Base-by-base conservation (phyloP, 2,329 filamentous ascomycete species). In the Zarea fungicola region DNA sequence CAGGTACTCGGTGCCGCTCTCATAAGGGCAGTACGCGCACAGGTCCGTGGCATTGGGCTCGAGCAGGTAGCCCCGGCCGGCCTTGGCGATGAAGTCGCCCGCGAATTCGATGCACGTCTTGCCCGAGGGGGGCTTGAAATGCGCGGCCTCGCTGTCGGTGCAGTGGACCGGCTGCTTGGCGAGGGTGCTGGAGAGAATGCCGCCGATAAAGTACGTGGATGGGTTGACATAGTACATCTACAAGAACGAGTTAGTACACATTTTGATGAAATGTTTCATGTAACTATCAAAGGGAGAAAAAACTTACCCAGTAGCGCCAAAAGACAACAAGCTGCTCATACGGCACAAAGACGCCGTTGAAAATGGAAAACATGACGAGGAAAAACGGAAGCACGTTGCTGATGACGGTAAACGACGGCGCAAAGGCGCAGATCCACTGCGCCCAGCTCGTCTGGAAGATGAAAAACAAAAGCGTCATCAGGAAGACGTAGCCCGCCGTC, bases 341-440 rank as follows among this genome's bases (percentile, higher is more conserved):
- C 0, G 86, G 81, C 3, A 84, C 76, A 9, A 91, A 78, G 18
- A 91, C 81, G 55, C 87, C 87, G 69, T 89, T 90, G 74, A 91
- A 90, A 21, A 88, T 66, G 34, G 76, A 77, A 59, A 87, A 84
- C 72, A 88, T 83, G 63, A 90, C 81, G 69, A 91, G 87, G 76
- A 91, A 89, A 71, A 91, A 89, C 1, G 87, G 87, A 5, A 89
- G 71, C 19, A 84, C 69, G 60, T 91, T 89, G 36, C 81, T 81
- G 55, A 91, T 89, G 54, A 89, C 85, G 1, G 85, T 88, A 67
- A 89, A 89, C 34, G 75, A 83, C 0, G 87, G 87, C 0, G 87
- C 85, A 64, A 90, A 90, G 1, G 89, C 87, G 54, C 83, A 87
- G 56, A 93, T 89, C 86, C 86, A 92, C 62, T 90, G 87, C 18